Evolutionary conservation across 2,329 filamentous ascomycete genomes (phyloP).

Genomic region (Blastomyces gilchristii): DNA sequence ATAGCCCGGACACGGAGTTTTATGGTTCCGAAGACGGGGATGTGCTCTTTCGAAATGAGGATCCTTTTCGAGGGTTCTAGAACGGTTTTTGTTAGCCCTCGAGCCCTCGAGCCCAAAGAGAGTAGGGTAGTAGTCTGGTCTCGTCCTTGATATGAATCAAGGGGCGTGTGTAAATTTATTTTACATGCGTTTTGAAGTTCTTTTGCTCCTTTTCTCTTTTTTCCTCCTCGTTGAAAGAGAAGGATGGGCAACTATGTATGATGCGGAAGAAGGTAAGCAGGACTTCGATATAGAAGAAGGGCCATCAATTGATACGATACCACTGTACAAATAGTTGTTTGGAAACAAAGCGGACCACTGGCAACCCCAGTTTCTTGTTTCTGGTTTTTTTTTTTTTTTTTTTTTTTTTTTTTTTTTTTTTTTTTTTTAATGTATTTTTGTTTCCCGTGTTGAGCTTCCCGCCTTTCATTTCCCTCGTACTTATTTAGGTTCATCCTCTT

Average conservation of each 20-base stretch:
- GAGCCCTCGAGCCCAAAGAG: neutral
- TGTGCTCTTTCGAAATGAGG: slow-evolving; percentile 31
- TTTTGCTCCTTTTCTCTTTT: neutral
- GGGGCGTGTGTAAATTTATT: neutral
- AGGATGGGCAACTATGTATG: neutral
- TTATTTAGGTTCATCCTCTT: neutral
- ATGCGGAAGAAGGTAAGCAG: neutral
- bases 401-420: neutral
- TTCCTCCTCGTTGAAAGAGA: neutral
- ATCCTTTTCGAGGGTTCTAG: slow-evolving; percentile 40
- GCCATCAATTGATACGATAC: slow-evolving; percentile 2
- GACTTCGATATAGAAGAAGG: neutral
- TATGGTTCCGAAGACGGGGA: slow-evolving; percentile 30
- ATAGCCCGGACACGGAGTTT: slow-evolving; percentile 27
- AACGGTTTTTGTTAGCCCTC: slow-evolving; percentile 11
- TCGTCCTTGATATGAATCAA: neutral
- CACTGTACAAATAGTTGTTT: slow-evolving; percentile 3
- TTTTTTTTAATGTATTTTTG: too few relatives aligned
- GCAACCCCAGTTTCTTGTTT: neutral
- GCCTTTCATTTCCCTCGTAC: neutral
- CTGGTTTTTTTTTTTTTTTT: neutral
- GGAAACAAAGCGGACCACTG: neutral
- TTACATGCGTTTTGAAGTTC: neutral
- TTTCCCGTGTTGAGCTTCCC: neutral
- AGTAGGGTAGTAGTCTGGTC: neutral